phyloP scores from a whole-genome alignment of 208 protist species.

The Wallacemonas sp. region DNA sequence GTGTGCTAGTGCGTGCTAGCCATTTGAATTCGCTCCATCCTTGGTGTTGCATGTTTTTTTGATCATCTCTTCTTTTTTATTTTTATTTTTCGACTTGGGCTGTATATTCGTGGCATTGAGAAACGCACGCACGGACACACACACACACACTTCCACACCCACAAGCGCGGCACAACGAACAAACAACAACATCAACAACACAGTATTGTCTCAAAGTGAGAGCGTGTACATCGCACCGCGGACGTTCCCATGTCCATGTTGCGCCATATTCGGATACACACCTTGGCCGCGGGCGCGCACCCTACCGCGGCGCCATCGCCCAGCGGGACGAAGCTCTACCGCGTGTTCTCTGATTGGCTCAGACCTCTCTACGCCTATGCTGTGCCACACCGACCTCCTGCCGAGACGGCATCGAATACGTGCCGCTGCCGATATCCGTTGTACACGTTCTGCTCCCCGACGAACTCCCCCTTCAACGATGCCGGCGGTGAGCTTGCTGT shows the following conservation, averaged over 20 bases:
- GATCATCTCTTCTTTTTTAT: constrained; percentile 5
- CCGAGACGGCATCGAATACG: constrained; percentile 21
- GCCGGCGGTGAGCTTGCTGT: not conserved
- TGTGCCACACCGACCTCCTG: constrained; percentile 33
- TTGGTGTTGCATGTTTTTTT: constrained; percentile 5
- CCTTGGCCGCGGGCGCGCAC: constrained; percentile 13
- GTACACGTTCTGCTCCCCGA: constrained; percentile 54
- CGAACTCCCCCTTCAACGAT: constrained; percentile 36
- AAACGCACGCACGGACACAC: constrained; percentile 3
- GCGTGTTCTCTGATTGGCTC: constrained; percentile 15
- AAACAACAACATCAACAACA: not conserved
- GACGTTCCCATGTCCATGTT: constrained; percentile 34
- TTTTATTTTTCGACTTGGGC: not conserved
- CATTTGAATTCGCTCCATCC: too few species aligned
- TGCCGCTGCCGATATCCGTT: constrained; percentile 64
- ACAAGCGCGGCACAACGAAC: not conserved
- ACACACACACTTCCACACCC: constrained; percentile 12
- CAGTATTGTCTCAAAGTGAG: not conserved
- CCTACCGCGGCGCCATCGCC: not conserved
- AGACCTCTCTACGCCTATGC: constrained; percentile 38
- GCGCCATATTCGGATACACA: constrained; percentile 51
- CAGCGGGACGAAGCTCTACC: constrained; percentile 11
- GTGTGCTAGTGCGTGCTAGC: too few species aligned
- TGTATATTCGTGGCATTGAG: too few species aligned
- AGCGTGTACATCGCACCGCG: not conserved